Conservation (phyloP, 768 basidiomycete species). For the Pleurotus cornucopiae region DNA sequence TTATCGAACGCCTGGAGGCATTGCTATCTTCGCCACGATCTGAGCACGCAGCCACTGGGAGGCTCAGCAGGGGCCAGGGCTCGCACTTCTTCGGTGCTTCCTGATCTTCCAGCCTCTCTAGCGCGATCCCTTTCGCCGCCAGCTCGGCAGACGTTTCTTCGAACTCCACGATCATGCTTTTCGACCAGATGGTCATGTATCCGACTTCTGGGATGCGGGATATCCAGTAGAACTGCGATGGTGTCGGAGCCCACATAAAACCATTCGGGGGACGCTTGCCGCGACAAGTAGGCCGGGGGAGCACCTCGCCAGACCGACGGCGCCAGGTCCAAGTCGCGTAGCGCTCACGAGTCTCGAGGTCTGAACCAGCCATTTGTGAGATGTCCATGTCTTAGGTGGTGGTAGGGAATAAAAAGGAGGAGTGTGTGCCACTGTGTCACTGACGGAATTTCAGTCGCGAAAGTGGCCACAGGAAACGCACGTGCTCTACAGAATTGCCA, state of each 20-base stretch:
- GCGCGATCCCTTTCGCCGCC: neutral
- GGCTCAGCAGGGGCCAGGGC: constrained; percentile 14
- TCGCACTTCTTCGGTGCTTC: constrained; percentile 12
- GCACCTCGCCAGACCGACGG: constrained; percentile 2
- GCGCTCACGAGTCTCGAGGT: no score
- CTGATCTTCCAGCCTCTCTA: constrained; percentile 7
- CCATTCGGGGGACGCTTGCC: constrained; percentile 19
- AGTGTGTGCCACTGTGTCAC: no score
- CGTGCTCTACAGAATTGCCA: no score
- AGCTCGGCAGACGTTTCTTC: constrained; percentile 20
- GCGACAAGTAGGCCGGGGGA: constrained; percentile 14
- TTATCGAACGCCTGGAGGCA: no score
- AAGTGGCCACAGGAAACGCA: no score
- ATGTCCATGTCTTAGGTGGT: no score
- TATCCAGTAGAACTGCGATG: constrained; percentile 24
- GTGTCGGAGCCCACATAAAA: constrained; percentile 22
- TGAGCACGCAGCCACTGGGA: constrained; percentile 8
- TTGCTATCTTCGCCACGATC: no score
- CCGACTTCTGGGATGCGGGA: constrained; percentile 19
- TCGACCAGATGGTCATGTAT: constrained; percentile 25
- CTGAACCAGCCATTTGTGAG: no score
- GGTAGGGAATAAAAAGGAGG: no score
- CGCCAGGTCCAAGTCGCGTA: neutral
- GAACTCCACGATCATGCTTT: constrained; percentile 28
- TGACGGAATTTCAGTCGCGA: no score